These are phyloP conservation scores for Ophiostoma sp. DNA, from an alignment of 2,329 filamentous ascomycete species.

Conservation along the genomic window DNA sequence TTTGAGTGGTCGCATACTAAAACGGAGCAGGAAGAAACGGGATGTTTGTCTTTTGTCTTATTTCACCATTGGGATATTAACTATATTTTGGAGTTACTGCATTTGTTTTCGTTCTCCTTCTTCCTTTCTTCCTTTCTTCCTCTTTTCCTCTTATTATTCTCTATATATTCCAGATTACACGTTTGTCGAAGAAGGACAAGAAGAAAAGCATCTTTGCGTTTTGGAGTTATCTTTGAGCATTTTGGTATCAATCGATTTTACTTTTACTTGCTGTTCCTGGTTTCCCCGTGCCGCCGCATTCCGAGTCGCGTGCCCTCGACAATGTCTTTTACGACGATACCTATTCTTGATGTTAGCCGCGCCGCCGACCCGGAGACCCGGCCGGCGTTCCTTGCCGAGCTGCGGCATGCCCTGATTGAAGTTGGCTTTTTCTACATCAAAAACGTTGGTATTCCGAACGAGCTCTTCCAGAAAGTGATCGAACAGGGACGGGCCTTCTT, in stretches of 20 bases:
- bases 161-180: neutral
- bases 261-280: neutral
- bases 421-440: conserved; percentile 85
- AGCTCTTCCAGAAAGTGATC: conserved; percentile 61
- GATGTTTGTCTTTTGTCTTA: conserved; percentile 7
- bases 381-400: conserved; percentile 61
- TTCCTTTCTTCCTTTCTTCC: neutral
- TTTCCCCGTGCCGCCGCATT: no score
- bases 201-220: neutral
- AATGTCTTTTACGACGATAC: conserved; percentile 70
- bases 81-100: neutral
- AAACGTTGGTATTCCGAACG: conserved; percentile 66
- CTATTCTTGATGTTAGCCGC: conserved; percentile 67
- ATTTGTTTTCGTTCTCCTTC: neutral
- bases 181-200: neutral
- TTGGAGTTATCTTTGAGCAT: neutral
- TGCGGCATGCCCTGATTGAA: conserved; percentile 72
- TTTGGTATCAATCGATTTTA: neutral
- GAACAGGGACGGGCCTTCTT: conserved; percentile 68
- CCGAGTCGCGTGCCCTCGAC: neutral
- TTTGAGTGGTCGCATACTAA: conserved; percentile 1
- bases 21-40: neutral
- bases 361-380: conserved; percentile 62
- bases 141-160: neutral
- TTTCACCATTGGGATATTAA: conserved; percentile 6